phyloP scores from a whole-genome alignment of 345 rosid genomes.

The Boechera retrofracta region DNA sequence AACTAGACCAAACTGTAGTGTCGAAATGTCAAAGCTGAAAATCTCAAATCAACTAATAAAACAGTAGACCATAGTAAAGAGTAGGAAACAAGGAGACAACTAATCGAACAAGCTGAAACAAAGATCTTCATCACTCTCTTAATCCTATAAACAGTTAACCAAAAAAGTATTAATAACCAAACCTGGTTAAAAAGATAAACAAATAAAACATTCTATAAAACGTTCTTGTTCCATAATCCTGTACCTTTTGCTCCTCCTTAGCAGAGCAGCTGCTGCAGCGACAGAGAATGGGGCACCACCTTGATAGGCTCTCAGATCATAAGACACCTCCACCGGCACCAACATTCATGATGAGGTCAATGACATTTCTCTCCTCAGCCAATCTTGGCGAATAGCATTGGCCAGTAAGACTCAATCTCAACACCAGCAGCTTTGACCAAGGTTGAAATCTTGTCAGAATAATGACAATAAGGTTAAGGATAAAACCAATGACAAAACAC shows the following conservation, averaged over 20 bases:
- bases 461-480: slow-evolving; percentile 12
- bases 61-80: not conserved
- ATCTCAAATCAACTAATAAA: slow-evolving; percentile 19
- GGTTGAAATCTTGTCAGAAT: slow-evolving; percentile 78
- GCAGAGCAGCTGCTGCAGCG: slow-evolving; percentile 59
- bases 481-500: not conserved
- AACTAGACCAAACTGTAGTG: slow-evolving; percentile 8
- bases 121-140: slow-evolving; percentile 1
- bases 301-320: too few species aligned
- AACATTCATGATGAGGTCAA: slow-evolving; percentile 66
- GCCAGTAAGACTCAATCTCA: slow-evolving; percentile 74
- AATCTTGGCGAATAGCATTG: slow-evolving; percentile 81
- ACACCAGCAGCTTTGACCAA: slow-evolving; percentile 72
- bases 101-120: slow-evolving; percentile 89
- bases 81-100: not conserved
- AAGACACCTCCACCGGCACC: slow-evolving; percentile 60
- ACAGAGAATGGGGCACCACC: slow-evolving; percentile 45
- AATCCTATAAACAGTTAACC: slow-evolving; percentile 46
- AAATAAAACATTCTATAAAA: not conserved
- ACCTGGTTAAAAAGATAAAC: too few species aligned
- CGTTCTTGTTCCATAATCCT: not conserved
- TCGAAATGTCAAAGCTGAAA: slow-evolving; percentile 21
- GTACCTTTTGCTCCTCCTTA: slow-evolving; percentile 78
- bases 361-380: slow-evolving; percentile 66
- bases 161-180: not conserved